These are phyloP conservation scores for Apiospora koreana DNA, from an alignment of 2,329 filamentous ascomycete species.

Conservation along the genomic window DNA sequence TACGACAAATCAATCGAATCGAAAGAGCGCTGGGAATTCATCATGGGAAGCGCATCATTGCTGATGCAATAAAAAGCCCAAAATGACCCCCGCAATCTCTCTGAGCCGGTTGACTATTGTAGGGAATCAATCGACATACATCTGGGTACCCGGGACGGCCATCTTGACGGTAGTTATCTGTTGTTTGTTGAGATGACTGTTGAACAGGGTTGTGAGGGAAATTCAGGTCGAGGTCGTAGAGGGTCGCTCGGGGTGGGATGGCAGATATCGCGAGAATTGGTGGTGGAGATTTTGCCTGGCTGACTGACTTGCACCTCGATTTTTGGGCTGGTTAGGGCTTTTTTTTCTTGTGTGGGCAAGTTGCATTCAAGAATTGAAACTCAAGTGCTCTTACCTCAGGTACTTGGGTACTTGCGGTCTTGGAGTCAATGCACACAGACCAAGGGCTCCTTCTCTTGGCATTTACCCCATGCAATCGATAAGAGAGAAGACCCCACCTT, in stretches of 20 bases:
- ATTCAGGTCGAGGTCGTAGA: slow-evolving; percentile 27
- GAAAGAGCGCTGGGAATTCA: background rate
- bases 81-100: background rate
- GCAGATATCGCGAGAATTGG: slow-evolving; percentile 18
- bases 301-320: slow-evolving; percentile 10
- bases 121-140: slow-evolving; percentile 47
- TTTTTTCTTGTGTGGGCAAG: slow-evolving; percentile 11
- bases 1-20: background rate
- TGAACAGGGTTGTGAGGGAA: slow-evolving; percentile 35
- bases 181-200: slow-evolving; percentile 25
- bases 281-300: slow-evolving; percentile 11
- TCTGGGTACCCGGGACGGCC: slow-evolving; percentile 63
- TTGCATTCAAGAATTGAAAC: background rate
- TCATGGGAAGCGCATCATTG: background rate
- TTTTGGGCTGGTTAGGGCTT: slow-evolving; percentile 12
- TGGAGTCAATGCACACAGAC: slow-evolving; percentile 7
- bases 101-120: background rate
- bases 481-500: slow-evolving; percentile 8
- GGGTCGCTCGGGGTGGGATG: slow-evolving; percentile 8
- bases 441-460: slow-evolving; percentile 1
- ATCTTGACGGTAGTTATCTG: slow-evolving; percentile 48
- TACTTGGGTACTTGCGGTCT: background rate
- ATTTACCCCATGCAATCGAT: slow-evolving; percentile 20
- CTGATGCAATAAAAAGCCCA: background rate
- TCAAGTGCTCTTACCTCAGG: background rate